Evolutionary conservation across 495 filamentous ascomycete species (phyloP).

Genomic region (Talaromyces proteolyticus): DNA sequence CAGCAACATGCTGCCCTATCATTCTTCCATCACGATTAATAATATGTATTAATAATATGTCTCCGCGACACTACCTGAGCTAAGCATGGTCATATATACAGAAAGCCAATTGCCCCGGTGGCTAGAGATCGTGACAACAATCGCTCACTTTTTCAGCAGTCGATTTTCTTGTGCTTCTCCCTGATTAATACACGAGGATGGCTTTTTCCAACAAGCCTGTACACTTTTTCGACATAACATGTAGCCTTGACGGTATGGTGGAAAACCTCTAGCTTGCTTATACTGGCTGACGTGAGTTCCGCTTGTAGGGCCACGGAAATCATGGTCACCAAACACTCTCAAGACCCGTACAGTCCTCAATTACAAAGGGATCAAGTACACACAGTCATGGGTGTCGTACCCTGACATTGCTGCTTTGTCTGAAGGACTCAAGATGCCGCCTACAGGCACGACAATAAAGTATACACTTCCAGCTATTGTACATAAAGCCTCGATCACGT

Average conservation of each 20-base stretch:
- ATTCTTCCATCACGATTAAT: no score
- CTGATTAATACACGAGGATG: no score
- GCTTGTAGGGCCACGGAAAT: constrained; percentile 20
- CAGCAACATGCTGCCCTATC: no score
- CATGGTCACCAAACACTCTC: constrained; percentile 37
- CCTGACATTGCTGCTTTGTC: constrained; percentile 33
- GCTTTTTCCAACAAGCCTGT: constrained; percentile 18
- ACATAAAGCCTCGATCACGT: constrained; percentile 18
- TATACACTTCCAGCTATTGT: constrained; percentile 36
- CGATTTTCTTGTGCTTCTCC: no score
- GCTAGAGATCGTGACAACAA: no score
- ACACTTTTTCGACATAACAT: constrained; percentile 34
- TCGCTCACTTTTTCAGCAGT: no score
- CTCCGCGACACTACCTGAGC: no score
- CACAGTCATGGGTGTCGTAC: constrained; percentile 35
- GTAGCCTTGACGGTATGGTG: constrained; percentile 22
- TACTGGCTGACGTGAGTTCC: constrained; percentile 6
- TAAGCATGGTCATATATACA: no score
- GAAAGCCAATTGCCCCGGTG: no score
- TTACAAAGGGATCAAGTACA: constrained; percentile 35
- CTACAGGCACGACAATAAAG: not conserved
- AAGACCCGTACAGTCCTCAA: constrained; percentile 32
- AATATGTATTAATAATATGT: no score
- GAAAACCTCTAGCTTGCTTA: not conserved
- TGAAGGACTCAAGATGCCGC: constrained; percentile 12